A percentile compares a stretch with the other conserved stretches of the same genome.
These are phyloP conservation scores for Blastobotrys petasosporus DNA, from an alignment of 1,139 yeast species.

Conservation along the genomic window DNA sequence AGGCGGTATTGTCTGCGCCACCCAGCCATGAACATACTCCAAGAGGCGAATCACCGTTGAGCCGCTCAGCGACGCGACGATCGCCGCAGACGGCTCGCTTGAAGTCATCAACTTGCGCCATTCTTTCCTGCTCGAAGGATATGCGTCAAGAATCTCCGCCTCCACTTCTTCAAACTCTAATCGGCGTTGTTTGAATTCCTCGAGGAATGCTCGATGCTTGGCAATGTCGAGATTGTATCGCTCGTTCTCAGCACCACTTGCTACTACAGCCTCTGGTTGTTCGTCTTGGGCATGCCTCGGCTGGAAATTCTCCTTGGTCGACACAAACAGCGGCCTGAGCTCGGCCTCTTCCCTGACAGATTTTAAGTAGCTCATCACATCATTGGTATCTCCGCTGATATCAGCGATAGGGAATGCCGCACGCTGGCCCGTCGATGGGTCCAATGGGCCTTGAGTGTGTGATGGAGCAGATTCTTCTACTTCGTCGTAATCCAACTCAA, in stretches of 20 bases:
- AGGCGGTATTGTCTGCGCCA: conserved; percentile 19
- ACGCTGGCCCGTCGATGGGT: conserved; percentile 39
- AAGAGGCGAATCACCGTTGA: conserved; percentile 22
- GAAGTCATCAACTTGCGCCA: conserved; percentile 22
- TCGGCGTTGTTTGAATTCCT: conserved; percentile 15
- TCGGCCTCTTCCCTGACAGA: conserved; percentile 24
- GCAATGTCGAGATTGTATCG: conserved; percentile 9
- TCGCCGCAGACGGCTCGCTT: conserved; percentile 6
- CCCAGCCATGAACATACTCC: conserved; percentile 27
- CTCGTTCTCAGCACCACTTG: conserved; percentile 4
- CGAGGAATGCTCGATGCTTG: conserved; percentile 18
- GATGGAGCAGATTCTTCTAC: background rate
- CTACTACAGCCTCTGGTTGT: conserved; percentile 1
- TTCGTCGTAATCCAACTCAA: conserved; percentile 11
- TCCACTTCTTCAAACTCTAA: conserved; percentile 2
- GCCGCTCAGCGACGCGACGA: conserved; percentile 15
- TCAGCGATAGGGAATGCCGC: conserved; percentile 36
- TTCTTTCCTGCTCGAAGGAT: conserved; percentile 24
- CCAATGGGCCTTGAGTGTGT: conserved; percentile 28
- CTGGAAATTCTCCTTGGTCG: conserved; percentile 11
- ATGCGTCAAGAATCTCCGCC: conserved; percentile 1
- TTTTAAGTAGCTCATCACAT: conserved; percentile 22
- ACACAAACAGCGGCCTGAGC: conserved; percentile 17
- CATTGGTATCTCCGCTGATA: conserved; percentile 12
- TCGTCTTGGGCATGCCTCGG: conserved; percentile 8